Conservation (phyloP, 2,329 filamentous ascomycete species). For the Madurella fahalii region DNA sequence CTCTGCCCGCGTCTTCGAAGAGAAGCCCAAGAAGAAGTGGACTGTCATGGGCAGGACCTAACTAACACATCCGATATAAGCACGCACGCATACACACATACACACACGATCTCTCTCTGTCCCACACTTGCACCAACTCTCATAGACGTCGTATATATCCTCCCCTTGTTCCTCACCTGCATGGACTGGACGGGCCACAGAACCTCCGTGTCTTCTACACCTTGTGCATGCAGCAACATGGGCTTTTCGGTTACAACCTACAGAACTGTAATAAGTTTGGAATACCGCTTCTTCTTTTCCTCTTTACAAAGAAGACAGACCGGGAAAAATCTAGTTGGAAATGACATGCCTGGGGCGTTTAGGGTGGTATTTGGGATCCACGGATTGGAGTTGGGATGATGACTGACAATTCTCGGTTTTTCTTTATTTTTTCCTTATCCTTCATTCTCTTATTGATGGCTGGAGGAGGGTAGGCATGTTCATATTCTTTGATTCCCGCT, state of each 20-base stretch:
- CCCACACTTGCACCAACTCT: neutral
- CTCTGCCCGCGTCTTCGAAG: slow-evolving; percentile 31
- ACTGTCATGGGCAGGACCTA: slow-evolving; percentile 41
- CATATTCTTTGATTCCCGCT: neutral
- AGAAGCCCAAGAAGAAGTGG: slow-evolving; percentile 48
- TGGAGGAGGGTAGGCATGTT: neutral
- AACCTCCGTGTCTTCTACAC: neutral
- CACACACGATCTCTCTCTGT: too few relatives aligned
- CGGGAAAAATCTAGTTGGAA: neutral
- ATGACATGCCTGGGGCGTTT: slow-evolving; percentile 4
- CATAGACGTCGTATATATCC: slow-evolving; percentile 8
- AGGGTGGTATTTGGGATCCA: slow-evolving; percentile 3
- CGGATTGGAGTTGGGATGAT: neutral
- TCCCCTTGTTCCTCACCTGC: neutral
- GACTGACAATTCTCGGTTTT: neutral
- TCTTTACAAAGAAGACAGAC: neutral
- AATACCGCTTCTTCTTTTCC: slow-evolving; percentile 2
- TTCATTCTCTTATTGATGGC: too few relatives aligned
- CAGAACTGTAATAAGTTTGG: slow-evolving; percentile 10
- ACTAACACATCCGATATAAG: too few relatives aligned
- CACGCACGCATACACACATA: slow-evolving; percentile 4
- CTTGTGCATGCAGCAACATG: neutral
- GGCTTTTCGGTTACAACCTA: neutral
- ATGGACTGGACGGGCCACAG: neutral
- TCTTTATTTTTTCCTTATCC: neutral